These are phyloP conservation scores for Suhomyces kunorum DNA, from an alignment of 1,139 yeast genomes.

Conservation along the genomic window DNA sequence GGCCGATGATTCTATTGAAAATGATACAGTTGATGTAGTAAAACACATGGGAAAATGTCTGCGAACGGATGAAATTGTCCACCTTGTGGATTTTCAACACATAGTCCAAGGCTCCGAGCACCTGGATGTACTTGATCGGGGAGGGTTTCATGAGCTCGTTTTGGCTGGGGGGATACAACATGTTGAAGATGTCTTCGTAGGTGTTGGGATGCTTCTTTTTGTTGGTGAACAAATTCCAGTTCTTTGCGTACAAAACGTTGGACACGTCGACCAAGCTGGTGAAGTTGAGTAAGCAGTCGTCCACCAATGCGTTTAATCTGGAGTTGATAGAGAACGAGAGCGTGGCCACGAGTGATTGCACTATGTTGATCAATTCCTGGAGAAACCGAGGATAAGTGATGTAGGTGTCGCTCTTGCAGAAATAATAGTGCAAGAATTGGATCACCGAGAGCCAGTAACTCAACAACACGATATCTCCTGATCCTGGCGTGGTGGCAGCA, in stretches of 20 bases:
- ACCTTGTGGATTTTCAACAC: conserved; percentile 82
- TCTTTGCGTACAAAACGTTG: conserved; percentile 62
- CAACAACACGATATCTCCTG: conserved; percentile 66
- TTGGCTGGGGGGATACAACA: conserved; percentile 72
- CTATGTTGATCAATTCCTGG: conserved; percentile 59
- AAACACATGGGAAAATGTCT: conserved; percentile 75
- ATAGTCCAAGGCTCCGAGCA: conserved; percentile 83
- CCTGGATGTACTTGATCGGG: conserved; percentile 82
- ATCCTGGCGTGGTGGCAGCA: conserved; percentile 27
- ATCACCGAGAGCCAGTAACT: conserved; percentile 75
- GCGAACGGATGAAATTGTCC: conserved; percentile 72
- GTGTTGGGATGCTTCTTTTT: conserved; percentile 47
- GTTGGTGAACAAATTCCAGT: conserved; percentile 72
- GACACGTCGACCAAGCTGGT: conserved; percentile 67
- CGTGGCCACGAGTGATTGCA: conserved; percentile 63
- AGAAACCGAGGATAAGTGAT: conserved; percentile 54
- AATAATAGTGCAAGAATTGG: conserved; percentile 66
- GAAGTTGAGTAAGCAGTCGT: conserved; percentile 63
- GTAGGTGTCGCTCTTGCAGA: conserved; percentile 58
- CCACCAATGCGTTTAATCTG: conserved; percentile 56
- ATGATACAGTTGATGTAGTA: conserved; percentile 74
- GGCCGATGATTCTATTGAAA: conserved; percentile 71
- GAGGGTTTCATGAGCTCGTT: conserved; percentile 73
- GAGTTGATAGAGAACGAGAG: conserved; percentile 65
- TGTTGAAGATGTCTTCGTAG: conserved; percentile 68